Evolutionary conservation across 2,329 filamentous ascomycete species (phyloP).

Genomic region (Cucurbitaria berberidis): DNA sequence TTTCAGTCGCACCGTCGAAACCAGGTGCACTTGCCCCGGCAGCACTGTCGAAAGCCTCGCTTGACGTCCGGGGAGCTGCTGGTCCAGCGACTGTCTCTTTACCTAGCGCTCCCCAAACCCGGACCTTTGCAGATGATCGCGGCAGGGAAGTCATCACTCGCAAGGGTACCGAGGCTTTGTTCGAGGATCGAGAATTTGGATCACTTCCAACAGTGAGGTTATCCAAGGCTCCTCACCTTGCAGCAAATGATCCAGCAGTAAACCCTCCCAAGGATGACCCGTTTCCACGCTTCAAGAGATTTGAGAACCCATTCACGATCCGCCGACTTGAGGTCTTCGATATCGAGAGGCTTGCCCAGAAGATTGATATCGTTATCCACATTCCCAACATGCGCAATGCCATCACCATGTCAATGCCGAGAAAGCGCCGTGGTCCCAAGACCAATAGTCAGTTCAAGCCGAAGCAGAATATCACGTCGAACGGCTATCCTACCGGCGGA

Average conservation of each 20-base stretch:
- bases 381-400: slow-evolving; percentile 33
- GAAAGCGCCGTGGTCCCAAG: slow-evolving; percentile 30
- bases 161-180: slow-evolving; percentile 50
- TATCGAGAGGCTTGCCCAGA: slow-evolving; percentile 31
- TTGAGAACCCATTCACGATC: slow-evolving; percentile 38
- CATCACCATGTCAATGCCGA: slow-evolving; percentile 38
- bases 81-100: slow-evolving; percentile 74
- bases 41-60: slow-evolving; percentile 67
- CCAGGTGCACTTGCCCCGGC: slow-evolving; percentile 63
- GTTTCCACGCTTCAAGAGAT: slow-evolving; percentile 28
- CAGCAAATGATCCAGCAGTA: slow-evolving; percentile 39
- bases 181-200: slow-evolving; percentile 56
- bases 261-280: slow-evolving; percentile 31
- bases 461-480: slow-evolving; percentile 32
- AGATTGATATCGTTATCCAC: slow-evolving; percentile 37
- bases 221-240: slow-evolving; percentile 41
- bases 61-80: slow-evolving; percentile 56
- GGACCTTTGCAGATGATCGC: slow-evolving; percentile 34
- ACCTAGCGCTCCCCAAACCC: slow-evolving; percentile 50
- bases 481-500: slow-evolving; percentile 20
- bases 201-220: slow-evolving; percentile 50
- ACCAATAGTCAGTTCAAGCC: slow-evolving; percentile 27
- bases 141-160: slow-evolving; percentile 49
- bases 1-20: slow-evolving; percentile 46
- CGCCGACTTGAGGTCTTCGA: slow-evolving; percentile 35